Base-by-base conservation (phyloP, 352 stramenopile species). In the Phytopythium ostracodes region DNA sequence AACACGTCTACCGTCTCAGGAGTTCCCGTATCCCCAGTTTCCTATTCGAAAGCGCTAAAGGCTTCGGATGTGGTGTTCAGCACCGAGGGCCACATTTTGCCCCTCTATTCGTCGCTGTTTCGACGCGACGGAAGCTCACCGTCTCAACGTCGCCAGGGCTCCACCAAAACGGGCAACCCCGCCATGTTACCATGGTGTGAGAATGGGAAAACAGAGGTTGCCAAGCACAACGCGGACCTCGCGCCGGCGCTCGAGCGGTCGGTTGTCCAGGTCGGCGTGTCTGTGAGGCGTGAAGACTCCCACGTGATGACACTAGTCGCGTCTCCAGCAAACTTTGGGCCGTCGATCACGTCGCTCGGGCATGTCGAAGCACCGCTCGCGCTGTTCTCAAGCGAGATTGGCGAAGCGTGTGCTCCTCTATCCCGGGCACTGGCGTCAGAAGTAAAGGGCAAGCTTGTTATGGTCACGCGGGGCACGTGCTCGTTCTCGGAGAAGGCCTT, bases 401-500 rank as follows among this genome's bases (percentile, higher is more conserved):
- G 77, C 0, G 68, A 88, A 9, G 84, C 79, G 0, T 96, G 84
- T 40, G 47, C 56, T 0, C 68, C 72, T 7, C 68, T 86, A 14
- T 68, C 68, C 0, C 38, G 50, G 2, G 18, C 56, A 0, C 31
- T 80, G 3, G 50, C 50, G 0, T 12, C 46, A 2, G 50, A 61
- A 9, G 67, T 95, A 14, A 53, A 62, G 42, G 87, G 85, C 0
- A 79, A 76, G 24, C 73, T 96, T 11, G 79, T 95, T 2, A 72
- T 96, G 52, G 84, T 90, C 17, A 63, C 71, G 33, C 72, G 88
- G 11, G 88, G 88, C 15, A 72, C 72, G 20, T 96, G 88, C 55
- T 77, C 87, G 24, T 96, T 96, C 59, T 76, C 81, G 1, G 66
- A 85, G 53, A 96, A 96, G 64, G 85, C 85, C 1, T 55, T 90